Percentiles rank a stretch among this genome's conserved stretches.
Conservation (phyloP, 164 flowering plant species). For the Aristolochia californica region DNA sequence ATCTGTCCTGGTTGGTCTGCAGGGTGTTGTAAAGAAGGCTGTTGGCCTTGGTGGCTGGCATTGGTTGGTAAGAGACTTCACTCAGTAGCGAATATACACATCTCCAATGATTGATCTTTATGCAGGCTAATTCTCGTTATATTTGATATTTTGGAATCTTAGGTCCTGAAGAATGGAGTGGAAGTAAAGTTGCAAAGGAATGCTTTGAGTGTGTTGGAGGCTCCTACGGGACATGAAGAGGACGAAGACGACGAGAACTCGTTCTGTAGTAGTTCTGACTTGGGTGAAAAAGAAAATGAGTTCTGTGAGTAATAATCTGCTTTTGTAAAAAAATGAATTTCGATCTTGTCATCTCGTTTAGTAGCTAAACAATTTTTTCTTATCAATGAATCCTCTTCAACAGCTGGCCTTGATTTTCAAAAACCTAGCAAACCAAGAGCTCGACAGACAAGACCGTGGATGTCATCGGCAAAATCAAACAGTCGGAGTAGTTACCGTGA, state of each 20-base stretch:
- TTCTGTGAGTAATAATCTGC: conserved; percentile 29
- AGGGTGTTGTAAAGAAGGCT: conserved; percentile 98
- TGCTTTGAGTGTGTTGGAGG: conserved; percentile 84
- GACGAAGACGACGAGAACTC: conserved; percentile 49
- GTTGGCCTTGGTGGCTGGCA: conserved; percentile 99
- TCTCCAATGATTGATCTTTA: not conserved
- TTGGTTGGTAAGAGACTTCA: conserved; percentile 65
- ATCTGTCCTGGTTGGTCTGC: conserved; percentile 85
- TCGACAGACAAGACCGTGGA: conserved; percentile 52
- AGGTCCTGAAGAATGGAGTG: conserved; percentile 89
- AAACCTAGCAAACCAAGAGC: conserved; percentile 55
- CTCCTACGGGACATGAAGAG: conserved; percentile 73
- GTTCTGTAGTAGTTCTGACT: conserved; percentile 26
- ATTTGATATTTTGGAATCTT: conserved; percentile 1
- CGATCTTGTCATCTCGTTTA: not conserved
- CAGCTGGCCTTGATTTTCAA: conserved; percentile 52
- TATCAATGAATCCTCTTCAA: not conserved
- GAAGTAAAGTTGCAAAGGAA: conserved; percentile 95
- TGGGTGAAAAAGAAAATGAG: conserved; percentile 38
- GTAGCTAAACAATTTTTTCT: not conserved
- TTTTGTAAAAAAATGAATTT: not conserved
- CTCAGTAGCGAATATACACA: not conserved
- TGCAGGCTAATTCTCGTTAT: not conserved
- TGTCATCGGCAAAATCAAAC: conserved; percentile 34
- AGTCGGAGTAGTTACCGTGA: conserved; percentile 35